A percentile compares a stretch with the other conserved stretches of the same genome.
These are phyloP conservation scores for Rhizoclosmatium sp. DNA, from an alignment of 192 early-diverging fungal species.

Conservation along the genomic window DNA sequence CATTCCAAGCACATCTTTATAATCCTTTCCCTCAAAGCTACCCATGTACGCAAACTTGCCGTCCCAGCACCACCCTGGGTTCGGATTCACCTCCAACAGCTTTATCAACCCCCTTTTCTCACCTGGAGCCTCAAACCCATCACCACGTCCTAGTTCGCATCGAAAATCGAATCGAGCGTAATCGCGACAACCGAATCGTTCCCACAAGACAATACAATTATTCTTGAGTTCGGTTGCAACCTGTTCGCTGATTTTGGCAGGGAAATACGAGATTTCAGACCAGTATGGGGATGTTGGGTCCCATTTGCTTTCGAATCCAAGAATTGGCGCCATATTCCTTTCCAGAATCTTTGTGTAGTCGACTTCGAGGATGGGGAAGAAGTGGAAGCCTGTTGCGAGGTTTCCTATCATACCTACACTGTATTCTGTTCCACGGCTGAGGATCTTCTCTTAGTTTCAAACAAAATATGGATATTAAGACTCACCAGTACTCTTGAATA, in stretches of 20 bases:
- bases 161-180: conserved; percentile 66
- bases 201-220: conserved; percentile 54
- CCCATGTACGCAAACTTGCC: conserved; percentile 67
- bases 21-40: conserved; percentile 51
- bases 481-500: conserved; percentile 60
- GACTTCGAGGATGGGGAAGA: conserved; percentile 64
- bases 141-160: conserved; percentile 26
- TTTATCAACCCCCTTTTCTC: conserved; percentile 51
- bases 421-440: conserved; percentile 54
- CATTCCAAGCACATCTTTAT: conserved; percentile 56
- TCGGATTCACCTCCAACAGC: conserved; percentile 65
- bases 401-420: conserved; percentile 66
- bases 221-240: conserved; percentile 33
- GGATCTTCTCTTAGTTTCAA: background rate
- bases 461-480: background rate
- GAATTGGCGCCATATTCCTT: conserved; percentile 55
- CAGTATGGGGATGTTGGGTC: conserved; percentile 64
- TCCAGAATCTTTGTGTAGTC: conserved; percentile 58
- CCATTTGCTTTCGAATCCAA: conserved; percentile 68
- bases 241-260: conserved; percentile 40
- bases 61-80: conserved; percentile 70
- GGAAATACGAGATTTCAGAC: conserved; percentile 58
- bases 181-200: conserved; percentile 62
- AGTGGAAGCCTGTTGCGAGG: conserved; percentile 58
- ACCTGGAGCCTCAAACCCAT: conserved; percentile 30